phyloP scores from a whole-genome alignment of 345 rosid species.

The Firmiana major region DNA sequence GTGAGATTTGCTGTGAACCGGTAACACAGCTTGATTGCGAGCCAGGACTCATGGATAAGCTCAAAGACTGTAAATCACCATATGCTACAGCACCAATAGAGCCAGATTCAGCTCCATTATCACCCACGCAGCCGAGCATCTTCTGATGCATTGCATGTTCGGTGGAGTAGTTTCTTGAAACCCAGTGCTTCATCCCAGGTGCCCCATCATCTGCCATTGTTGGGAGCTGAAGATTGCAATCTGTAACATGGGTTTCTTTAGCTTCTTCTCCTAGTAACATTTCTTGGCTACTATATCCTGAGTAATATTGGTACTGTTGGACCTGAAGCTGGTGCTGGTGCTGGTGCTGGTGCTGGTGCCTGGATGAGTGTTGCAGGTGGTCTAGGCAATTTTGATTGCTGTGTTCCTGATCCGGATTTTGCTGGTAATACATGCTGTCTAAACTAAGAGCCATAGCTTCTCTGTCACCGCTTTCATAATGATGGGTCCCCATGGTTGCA shows the following conservation, averaged over 20 bases:
- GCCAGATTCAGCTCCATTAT: slow-evolving; percentile 36
- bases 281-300: slow-evolving; percentile 41
- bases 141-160: slow-evolving; percentile 51
- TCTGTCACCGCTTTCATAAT: slow-evolving; percentile 49
- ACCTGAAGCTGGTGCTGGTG: slow-evolving; percentile 26
- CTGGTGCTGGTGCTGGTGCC: slow-evolving; percentile 31
- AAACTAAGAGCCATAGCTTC: slow-evolving; percentile 76
- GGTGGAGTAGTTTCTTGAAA: slow-evolving; percentile 38
- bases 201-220: slow-evolving; percentile 35
- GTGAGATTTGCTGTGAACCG: slow-evolving; percentile 56
- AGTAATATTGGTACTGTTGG: slow-evolving; percentile 37
- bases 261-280: slow-evolving; percentile 29
- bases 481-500: slow-evolving; percentile 69
- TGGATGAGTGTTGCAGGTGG: slow-evolving; percentile 29
- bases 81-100: slow-evolving; percentile 52
- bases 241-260: slow-evolving; percentile 29
- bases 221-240: slow-evolving; percentile 37
- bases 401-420: slow-evolving; percentile 32
- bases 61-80: slow-evolving; percentile 78
- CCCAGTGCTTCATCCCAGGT: slow-evolving; percentile 36
- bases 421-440: slow-evolving; percentile 60
- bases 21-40: slow-evolving; percentile 85
- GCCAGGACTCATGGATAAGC: slow-evolving; percentile 97
- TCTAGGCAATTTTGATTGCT: slow-evolving; percentile 31
- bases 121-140: slow-evolving; percentile 32